These are phyloP conservation scores for Heritiera littoralis DNA, from an alignment of 345 rosid genomes.

Conservation along the genomic window DNA sequence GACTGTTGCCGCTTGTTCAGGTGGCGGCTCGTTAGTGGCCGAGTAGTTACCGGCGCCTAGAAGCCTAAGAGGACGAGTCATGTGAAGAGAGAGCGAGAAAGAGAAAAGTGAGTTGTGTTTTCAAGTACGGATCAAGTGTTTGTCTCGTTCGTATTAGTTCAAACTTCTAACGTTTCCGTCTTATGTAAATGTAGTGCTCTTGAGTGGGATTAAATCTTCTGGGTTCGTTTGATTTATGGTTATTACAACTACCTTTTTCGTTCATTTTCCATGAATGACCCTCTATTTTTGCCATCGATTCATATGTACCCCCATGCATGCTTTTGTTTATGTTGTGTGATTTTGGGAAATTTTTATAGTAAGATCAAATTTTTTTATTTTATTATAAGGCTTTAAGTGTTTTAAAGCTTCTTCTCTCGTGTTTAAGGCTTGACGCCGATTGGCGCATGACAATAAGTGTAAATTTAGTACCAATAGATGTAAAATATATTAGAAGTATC, in stretches of 20 bases:
- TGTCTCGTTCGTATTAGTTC: background rate
- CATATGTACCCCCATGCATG: no score
- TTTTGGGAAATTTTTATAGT: no score
- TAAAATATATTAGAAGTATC: no score
- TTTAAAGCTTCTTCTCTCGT: no score
- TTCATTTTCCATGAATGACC: no score
- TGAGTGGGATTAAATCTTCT: background rate
- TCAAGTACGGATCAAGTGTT: background rate
- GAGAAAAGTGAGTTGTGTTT: background rate
- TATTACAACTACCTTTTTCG: background rate
- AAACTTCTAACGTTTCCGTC: background rate
- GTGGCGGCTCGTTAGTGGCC: constrained; percentile 25
- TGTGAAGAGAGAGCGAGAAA: constrained; percentile 35
- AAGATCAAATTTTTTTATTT: no score
- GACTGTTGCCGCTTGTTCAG: constrained; percentile 29
- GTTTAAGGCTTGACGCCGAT: no score
- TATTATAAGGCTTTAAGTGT: no score
- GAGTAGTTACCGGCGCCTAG: constrained; percentile 51
- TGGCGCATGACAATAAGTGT: no score
- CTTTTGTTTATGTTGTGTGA: no score
- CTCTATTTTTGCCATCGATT: no score
- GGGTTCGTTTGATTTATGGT: background rate
- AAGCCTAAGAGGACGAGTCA: constrained; percentile 70
- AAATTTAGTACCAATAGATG: no score
- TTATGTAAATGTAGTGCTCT: background rate